These are phyloP conservation scores for Hypoxylon sp. DNA, from an alignment of 2,329 filamentous ascomycete species.

Conservation along the genomic window DNA sequence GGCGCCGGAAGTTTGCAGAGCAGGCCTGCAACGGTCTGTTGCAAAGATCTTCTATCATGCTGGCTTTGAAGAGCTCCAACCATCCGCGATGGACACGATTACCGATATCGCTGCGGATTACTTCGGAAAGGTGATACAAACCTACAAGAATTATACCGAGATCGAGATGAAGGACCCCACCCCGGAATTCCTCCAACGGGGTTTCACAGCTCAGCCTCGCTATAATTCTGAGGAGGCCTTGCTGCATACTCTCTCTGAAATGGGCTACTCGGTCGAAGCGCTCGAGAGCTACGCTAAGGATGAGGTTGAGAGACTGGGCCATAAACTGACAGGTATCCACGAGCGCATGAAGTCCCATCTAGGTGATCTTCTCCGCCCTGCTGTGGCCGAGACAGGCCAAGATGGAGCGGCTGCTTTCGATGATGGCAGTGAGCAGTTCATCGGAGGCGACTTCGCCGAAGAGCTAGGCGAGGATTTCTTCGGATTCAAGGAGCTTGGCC, in stretches of 20 bases:
- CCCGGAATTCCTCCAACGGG: constrained; percentile 55
- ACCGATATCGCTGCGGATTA: constrained; percentile 92
- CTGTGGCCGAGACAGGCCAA: constrained; percentile 80
- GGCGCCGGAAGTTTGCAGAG: constrained; percentile 82
- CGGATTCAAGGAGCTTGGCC: constrained; percentile 93
- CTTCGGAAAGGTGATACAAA: constrained; percentile 84
- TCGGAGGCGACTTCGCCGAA: constrained; percentile 96
- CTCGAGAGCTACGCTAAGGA: constrained; percentile 91
- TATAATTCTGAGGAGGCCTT: constrained; percentile 89
- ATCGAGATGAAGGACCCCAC: constrained; percentile 77
- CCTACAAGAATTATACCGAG: constrained; percentile 86
- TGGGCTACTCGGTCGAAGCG: constrained; percentile 83
- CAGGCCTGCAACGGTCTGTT: constrained; percentile 88
- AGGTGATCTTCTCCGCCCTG: constrained; percentile 91
- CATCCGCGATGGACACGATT: constrained; percentile 89
- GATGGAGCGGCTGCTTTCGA: constrained; percentile 92
- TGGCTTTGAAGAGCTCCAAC: constrained; percentile 97
- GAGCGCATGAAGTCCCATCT: constrained; percentile 95
- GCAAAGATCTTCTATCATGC: constrained; percentile 96
- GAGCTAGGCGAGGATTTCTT: constrained; percentile 99
- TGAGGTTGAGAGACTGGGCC: constrained; percentile 86
- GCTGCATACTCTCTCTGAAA: constrained; percentile 86
- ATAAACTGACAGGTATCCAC: constrained; percentile 85
- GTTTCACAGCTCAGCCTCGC: constrained; percentile 67
- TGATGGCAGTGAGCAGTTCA: constrained; percentile 96